Percentiles rank a stretch among this genome's conserved stretches.
phyloP scores from a whole-genome alignment of 2,329 filamentous ascomycete species.

The Xylariomycetidae sp. region DNA sequence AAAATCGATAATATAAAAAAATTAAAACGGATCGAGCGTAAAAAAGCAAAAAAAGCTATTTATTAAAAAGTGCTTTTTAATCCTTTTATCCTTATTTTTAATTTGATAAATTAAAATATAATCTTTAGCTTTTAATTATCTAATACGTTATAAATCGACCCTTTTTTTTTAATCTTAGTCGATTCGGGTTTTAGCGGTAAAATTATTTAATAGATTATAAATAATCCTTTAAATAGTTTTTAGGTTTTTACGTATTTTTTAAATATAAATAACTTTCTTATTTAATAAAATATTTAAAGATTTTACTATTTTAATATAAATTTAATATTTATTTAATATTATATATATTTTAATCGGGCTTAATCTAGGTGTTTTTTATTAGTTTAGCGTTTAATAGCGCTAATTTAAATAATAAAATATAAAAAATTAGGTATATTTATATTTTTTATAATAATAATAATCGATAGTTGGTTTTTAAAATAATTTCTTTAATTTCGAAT shows the following conservation, averaged over 20 bases:
- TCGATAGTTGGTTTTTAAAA: too few relatives aligned
- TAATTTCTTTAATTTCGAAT: too few relatives aligned
- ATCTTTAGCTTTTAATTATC: constrained; percentile 23
- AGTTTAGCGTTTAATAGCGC: too few relatives aligned
- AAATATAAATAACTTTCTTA: neutral
- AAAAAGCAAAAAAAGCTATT: too few relatives aligned
- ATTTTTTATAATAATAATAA: too few relatives aligned
- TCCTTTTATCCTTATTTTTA: neutral
- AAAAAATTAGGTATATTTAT: too few relatives aligned
- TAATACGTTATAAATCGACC: constrained; percentile 30
- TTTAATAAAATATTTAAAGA: constrained; percentile 1
- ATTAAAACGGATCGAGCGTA: too few relatives aligned
- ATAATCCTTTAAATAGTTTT: neutral
- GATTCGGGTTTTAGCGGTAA: constrained; percentile 12
- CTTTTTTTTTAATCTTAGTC: constrained; percentile 20
- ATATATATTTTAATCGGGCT: too few relatives aligned
- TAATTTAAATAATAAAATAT: too few relatives aligned
- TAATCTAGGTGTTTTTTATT: too few relatives aligned
- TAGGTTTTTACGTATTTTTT: neutral
- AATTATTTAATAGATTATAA: neutral
- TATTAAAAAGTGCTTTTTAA: constrained; percentile 1
- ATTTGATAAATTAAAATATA: constrained; percentile 18
- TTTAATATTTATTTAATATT: constrained; percentile 3
- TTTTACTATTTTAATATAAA: constrained; percentile 3
- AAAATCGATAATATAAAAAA: too few relatives aligned